Evolutionary conservation across 805 yeast genomes (phyloP).

Genomic region (Yueomyces sinensis): DNA sequence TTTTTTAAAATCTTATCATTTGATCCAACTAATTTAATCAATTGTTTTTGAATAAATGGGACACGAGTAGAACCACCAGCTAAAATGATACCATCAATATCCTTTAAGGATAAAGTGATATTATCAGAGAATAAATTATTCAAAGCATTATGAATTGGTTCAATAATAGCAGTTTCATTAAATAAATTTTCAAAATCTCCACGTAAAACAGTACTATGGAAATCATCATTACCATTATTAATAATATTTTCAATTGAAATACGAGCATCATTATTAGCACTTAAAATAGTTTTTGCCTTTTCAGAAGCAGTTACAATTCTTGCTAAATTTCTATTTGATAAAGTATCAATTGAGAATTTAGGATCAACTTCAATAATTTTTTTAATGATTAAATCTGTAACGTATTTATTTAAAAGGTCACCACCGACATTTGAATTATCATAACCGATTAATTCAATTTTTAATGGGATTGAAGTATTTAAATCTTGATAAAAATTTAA

Average conservation of each 20-base stretch:
- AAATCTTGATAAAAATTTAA: slow-evolving; percentile 39
- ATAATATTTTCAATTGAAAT: slow-evolving; percentile 64
- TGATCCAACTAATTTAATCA: slow-evolving; percentile 37
- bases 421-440: slow-evolving; percentile 71
- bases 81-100: slow-evolving; percentile 55
- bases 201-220: slow-evolving; percentile 53
- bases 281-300: slow-evolving; percentile 71
- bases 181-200: slow-evolving; percentile 57
- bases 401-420: slow-evolving; percentile 48
- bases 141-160: slow-evolving; percentile 27
- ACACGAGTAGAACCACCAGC: slow-evolving; percentile 88
- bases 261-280: slow-evolving; percentile 76
- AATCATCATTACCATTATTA: slow-evolving; percentile 49
- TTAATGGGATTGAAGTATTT: slow-evolving; percentile 28
- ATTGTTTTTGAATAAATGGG: slow-evolving; percentile 66
- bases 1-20: slow-evolving; percentile 57
- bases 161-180: slow-evolving; percentile 1
- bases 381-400: slow-evolving; percentile 46
- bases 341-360: slow-evolving; percentile 24
- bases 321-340: slow-evolving; percentile 40
- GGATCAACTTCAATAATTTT: slow-evolving; percentile 40
- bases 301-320: slow-evolving; percentile 72
- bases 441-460: slow-evolving; percentile 57
- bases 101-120: slow-evolving; percentile 22
- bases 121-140: slow-evolving; percentile 25